These are phyloP conservation scores for Neoarthrinium moseri DNA, from an alignment of 2,329 filamentous ascomycete genomes.

Conservation along the genomic window DNA sequence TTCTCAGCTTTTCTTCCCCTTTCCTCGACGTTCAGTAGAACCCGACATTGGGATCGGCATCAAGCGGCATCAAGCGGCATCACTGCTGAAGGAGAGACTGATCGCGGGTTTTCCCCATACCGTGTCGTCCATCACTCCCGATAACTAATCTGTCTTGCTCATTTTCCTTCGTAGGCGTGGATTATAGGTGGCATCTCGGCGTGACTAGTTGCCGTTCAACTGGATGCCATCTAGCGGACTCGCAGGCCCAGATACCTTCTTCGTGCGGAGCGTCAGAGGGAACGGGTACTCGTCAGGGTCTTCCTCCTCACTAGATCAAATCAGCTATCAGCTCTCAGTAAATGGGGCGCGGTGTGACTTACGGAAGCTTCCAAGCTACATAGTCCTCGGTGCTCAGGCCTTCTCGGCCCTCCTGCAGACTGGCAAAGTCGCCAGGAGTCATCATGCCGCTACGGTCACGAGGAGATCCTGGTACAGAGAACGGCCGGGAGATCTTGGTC, in stretches of 20 bases:
- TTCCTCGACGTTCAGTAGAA: no score
- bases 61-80: no score
- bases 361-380: slow-evolving; percentile 97
- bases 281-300: slow-evolving; percentile 73
- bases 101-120: background rate
- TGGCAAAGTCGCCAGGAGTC: slow-evolving; percentile 98
- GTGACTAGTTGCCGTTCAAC: slow-evolving; percentile 37
- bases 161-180: background rate
- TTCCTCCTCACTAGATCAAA: slow-evolving; percentile 75
- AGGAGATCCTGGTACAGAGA: slow-evolving; percentile 92
- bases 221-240: slow-evolving; percentile 41
- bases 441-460: slow-evolving; percentile 93
- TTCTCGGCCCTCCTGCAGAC: slow-evolving; percentile 89
- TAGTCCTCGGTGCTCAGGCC: slow-evolving; percentile 96
- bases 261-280: slow-evolving; percentile 55
- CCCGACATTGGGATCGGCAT: no score
- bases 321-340: slow-evolving; percentile 2
- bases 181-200: background rate
- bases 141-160: background rate
- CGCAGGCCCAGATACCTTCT: slow-evolving; percentile 39
- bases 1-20: background rate
- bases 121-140: background rate
- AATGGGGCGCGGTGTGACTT: slow-evolving; percentile 47
- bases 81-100: background rate
- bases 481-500: slow-evolving; percentile 90